Evolutionary conservation across 441 rosid species (phyloP).

Genomic region (Gossypium gossypioides): DNA sequence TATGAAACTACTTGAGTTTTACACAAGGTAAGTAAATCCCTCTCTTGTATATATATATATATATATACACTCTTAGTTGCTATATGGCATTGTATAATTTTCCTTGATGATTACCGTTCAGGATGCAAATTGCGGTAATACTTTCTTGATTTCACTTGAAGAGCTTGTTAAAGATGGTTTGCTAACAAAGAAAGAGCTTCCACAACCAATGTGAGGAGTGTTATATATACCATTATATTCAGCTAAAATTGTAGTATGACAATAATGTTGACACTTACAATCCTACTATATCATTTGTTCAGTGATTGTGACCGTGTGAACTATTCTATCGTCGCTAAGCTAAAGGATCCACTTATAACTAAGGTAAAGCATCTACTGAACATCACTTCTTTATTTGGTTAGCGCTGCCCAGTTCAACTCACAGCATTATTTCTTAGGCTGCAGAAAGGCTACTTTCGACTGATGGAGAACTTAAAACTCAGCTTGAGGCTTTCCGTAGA

Average conservation of each 20-base stretch:
- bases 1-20: too few species aligned
- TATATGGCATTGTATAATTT: not conserved
- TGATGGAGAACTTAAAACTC: conserved; percentile 49
- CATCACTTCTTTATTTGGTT: not conserved
- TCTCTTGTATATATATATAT: not conserved
- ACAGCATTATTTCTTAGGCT: conserved; percentile 41
- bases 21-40: too few species aligned
- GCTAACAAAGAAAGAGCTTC: conserved; percentile 59
- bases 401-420: conserved; percentile 7
- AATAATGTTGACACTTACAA: not conserved
- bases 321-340: conserved; percentile 42
- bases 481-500: conserved; percentile 48
- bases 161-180: conserved; percentile 87
- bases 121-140: conserved; percentile 96
- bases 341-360: conserved; percentile 68
- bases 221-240: not conserved
- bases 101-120: conserved; percentile 18
- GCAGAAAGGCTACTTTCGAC: conserved; percentile 67
- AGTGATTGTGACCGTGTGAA: conserved; percentile 59
- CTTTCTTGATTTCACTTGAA: conserved; percentile 78
- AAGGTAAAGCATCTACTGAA: conserved; percentile 36
- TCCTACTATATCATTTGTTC: conserved; percentile 11
- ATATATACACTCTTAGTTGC: not conserved
- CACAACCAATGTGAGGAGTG: conserved; percentile 47
- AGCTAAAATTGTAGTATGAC: not conserved